phyloP scores from a whole-genome alignment of 1,139 yeast species.

The Pneumocystis sp. region DNA sequence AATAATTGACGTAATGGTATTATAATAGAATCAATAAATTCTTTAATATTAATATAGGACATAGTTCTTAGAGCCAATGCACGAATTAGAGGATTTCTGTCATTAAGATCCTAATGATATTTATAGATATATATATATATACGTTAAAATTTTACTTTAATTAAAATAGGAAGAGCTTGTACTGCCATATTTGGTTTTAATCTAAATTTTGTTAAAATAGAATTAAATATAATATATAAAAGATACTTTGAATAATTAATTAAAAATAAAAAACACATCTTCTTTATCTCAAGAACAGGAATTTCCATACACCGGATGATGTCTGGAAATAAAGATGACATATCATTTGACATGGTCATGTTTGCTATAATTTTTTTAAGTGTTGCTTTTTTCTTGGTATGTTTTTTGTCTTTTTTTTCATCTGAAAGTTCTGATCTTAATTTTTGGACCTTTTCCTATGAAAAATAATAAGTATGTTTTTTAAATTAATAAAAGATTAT shows the following conservation, averaged over 20 bases:
- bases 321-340: constrained; percentile 53
- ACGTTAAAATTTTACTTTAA: constrained; percentile 17
- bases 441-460: constrained; percentile 35
- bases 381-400: constrained; percentile 39
- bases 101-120: constrained; percentile 30
- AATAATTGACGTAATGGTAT: constrained; percentile 29
- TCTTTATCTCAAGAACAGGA: constrained; percentile 58
- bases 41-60: constrained; percentile 41
- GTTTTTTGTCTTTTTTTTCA: constrained; percentile 35
- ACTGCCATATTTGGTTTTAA: constrained; percentile 23
- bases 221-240: constrained; percentile 29
- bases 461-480: not conserved
- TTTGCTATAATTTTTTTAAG: constrained; percentile 70
- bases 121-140: not conserved
- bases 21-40: constrained; percentile 36
- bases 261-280: constrained; percentile 42
- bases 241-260: constrained; percentile 45
- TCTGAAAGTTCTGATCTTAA: constrained; percentile 42
- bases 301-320: constrained; percentile 44
- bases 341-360: constrained; percentile 71
- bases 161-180: constrained; percentile 43
- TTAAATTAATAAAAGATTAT: not conserved
- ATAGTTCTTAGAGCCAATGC: constrained; percentile 52
- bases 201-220: not conserved
- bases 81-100: constrained; percentile 30